These are phyloP conservation scores for Osmozyma mogii DNA, from an alignment of 805 yeast species.

Conservation along the genomic window DNA sequence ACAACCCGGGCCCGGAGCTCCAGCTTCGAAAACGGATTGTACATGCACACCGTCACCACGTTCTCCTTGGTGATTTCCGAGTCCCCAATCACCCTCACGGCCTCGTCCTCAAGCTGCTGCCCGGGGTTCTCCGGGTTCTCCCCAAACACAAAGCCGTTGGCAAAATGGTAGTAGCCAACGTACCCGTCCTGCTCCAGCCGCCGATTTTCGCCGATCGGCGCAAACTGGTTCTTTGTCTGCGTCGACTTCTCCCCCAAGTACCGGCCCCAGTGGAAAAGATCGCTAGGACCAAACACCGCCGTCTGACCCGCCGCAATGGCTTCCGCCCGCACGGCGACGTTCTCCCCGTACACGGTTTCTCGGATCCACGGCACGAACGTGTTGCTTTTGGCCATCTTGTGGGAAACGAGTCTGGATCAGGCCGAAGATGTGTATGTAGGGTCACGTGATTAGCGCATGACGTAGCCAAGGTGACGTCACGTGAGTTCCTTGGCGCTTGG, in stretches of 20 bases:
- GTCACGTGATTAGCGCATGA: background rate
- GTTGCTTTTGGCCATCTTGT: slow-evolving; percentile 1
- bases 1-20: slow-evolving; percentile 66
- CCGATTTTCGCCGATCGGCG: slow-evolving; percentile 2
- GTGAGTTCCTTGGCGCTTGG: background rate
- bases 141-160: slow-evolving; percentile 24
- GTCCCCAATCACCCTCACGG: slow-evolving; percentile 22
- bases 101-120: slow-evolving; percentile 26
- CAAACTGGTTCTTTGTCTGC: slow-evolving; percentile 21
- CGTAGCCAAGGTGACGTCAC: background rate
- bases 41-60: slow-evolving; percentile 53
- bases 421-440: background rate
- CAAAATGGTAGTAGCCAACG: slow-evolving; percentile 31
- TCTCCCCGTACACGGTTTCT: slow-evolving; percentile 23
- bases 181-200: slow-evolving; percentile 30
- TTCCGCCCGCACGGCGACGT: slow-evolving; percentile 18
- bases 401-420: background rate
- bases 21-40: slow-evolving; percentile 63
- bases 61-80: slow-evolving; percentile 18
- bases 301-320: slow-evolving; percentile 13
- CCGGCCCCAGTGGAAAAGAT: slow-evolving; percentile 31
- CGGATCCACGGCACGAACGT: slow-evolving; percentile 18
- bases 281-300: slow-evolving; percentile 26
- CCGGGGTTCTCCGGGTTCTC: slow-evolving; percentile 13
- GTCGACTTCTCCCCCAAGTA: slow-evolving; percentile 24